Base-by-base conservation (phyloP, 106 monocot species). In the Allium sativum region DNA sequence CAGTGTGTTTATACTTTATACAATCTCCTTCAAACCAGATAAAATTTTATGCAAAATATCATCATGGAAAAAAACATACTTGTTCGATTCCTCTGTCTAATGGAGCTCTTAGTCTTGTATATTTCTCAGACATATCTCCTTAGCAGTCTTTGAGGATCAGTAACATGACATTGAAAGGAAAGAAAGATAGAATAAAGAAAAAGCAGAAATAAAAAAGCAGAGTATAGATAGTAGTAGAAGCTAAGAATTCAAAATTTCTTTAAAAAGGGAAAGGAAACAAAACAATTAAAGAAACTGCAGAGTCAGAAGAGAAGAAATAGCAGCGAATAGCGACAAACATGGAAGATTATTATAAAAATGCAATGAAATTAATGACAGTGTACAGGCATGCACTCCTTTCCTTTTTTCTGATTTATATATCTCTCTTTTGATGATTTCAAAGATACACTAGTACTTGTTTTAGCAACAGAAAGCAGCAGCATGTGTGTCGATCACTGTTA, bases 71-170 rank as follows among this genome's bases (percentile, higher is more conserved):
- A 69, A 6, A 15, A 22, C 51, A 20, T 10, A 81, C 85, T 81
- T 85, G 77, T 66, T 85, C 85, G 43, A 73, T 55, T 48, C 72
- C 72, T 75, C 85, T 78, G 42, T 81, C 72, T 43, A 66, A 58
- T 15, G 68, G 78, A 62, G 72, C 72, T 63, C 73, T 77, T 31
- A 31, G 31, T 46, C 80, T 73, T 21, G 52, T 65, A 56, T 62
- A 74, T 68, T 58, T 80, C 52, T 72, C 77, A 45, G 68, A 68
- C 78, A 79, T 76, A 52, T 46, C 40, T 21, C 20, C 45, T 45
- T 18, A 52, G 1, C 31, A 9, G 20, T 41, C 54, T 54, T 12
- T 48, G 67, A 20, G 52, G 21, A 45, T 42, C 10, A 21, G 42
- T 50, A 52, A 72, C 57, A 40, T 67, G 58, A 48, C 42, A 17